phyloP scores from a whole-genome alignment of 345 rosid species.

The Acer campestre region DNA sequence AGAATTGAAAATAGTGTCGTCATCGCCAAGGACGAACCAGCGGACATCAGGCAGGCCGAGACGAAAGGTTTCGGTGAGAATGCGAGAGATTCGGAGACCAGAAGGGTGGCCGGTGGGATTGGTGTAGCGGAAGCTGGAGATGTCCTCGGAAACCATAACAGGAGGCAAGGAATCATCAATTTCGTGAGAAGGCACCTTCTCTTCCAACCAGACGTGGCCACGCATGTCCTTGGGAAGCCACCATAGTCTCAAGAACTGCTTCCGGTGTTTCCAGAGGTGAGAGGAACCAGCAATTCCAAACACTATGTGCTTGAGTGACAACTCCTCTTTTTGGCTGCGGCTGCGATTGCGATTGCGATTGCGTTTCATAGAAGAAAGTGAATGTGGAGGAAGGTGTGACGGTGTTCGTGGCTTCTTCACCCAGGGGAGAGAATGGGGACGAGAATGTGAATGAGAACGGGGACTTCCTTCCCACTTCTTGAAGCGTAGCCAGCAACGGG shows the following conservation, averaged over 20 bases:
- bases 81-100: constrained; percentile 86
- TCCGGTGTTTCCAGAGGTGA: constrained; percentile 74
- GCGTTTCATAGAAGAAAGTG: constrained; percentile 17
- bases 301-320: constrained; percentile 53
- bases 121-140: constrained; percentile 86
- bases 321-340: constrained; percentile 34
- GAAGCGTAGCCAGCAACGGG: constrained; percentile 56
- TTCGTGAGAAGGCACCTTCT: constrained; percentile 41
- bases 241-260: constrained; percentile 86
- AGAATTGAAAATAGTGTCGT: constrained; percentile 82
- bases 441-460: constrained; percentile 1
- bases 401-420: constrained; percentile 13
- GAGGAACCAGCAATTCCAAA: constrained; percentile 97
- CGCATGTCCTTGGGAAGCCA: constrained; percentile 76
- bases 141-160: constrained; percentile 78
- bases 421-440: not conserved
- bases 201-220: constrained; percentile 91
- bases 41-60: constrained; percentile 60
- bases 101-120: constrained; percentile 94
- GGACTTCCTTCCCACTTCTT: constrained; percentile 54
- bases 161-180: constrained; percentile 67
- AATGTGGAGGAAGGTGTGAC: constrained; percentile 21
- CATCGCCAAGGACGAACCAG: constrained; percentile 93
- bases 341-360: constrained; percentile 41
- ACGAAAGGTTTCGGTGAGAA: constrained; percentile 69